Evolutionary conservation across 2,329 filamentous ascomycete species (phyloP), one percentile per base, ranked within the genome.

Genomic region (Scopulariopsis brevicaulis): DNA sequence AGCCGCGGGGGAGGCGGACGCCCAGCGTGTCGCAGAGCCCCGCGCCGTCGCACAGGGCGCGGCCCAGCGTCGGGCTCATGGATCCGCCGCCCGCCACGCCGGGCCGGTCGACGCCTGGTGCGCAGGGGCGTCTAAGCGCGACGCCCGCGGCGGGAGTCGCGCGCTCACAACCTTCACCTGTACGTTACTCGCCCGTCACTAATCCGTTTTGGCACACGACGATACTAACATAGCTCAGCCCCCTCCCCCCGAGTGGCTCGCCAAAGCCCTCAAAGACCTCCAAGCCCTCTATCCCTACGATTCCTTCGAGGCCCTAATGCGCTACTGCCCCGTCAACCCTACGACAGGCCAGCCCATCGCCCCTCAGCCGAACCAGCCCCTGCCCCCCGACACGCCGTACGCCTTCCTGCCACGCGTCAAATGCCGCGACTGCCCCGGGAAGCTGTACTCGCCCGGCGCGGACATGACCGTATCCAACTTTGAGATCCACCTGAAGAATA

Each of bases 361-460:
- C 40, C 78, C 69, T 60, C 70, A 67, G 28, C 62, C 65, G 12
- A 78, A 76, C 43, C 75, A 80, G 52, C 75, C 78, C 18, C 73
- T 80, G 10, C 85, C 80, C 57, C 76, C 79, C 60, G 82, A 87
- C 61, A 76, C 90, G 61, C 89, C 87, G 65, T 90, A 87, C 64
- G 88, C 89, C 72, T 97, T 87, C 72, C 77, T 96, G 55, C 94
- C 94, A 10, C 81, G 94, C 55, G 96, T 99, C 62, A 82, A 90
- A 59, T 99, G 94, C 70, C 83, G 87, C 53, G 94, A 99, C 70
- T 97, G 94, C 69, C 90, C 90, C 0, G 90, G 90, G 34, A 97
- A 96, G 71, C 77, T 96, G 12, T 99, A 99, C 71, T 96, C 92
- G 0, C 90, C 92, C 0, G 89, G 91, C 0, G 90, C 92, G 0